Evolutionary conservation across 192 early-diverging fungal species (phyloP), one percentile per base, ranked within the genome.

Genomic region (Linnemannia elongata): DNA sequence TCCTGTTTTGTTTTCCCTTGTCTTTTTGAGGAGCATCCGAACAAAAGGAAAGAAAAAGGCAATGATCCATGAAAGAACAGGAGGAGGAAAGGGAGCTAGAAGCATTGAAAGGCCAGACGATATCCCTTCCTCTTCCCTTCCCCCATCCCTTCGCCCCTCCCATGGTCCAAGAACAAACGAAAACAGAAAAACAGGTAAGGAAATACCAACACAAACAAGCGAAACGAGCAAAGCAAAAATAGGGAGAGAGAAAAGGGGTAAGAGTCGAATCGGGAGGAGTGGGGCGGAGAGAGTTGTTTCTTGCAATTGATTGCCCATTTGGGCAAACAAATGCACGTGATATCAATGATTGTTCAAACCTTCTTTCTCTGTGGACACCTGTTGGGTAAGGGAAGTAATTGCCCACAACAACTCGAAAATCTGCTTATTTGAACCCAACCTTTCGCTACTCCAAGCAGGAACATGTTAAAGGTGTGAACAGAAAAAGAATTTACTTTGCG

Each of bases 281-380:
- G 44, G 44, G 44, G 72, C 27, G 54, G 74, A 55, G 33, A 75
- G 36, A 24, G 47, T 6, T 30, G 18, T 22, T 33, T 74, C 12
- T 9, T 13, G 15, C 9, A 17, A 76, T 76, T 76, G 75, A 63
- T 76, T 76, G 18, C 75, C 57, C 3, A 27, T 76, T 76, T 66
- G 57, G 49, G 75, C 30, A 63, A 55, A 76, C 75, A 76, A 76
- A 68, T 20, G 42, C 60, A 66, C 60, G 60, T 66, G 60, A 66
- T n/a, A 27, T 2, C 2, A 33, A 2, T 57, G 33, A 20, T 15
- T 22, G 24, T 17, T 47, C 4, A 78, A 63, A 41, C 22, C 30
- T 76, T 60, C 36, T 63, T 77, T 7, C 24, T 22, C 41, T 45
- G 12, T 45, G 7, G n/a, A n/a, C n/a, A n/a, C n/a, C n/a, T n/a